These are phyloP conservation scores for Limonium bicolor DNA, from an alignment of 148 eudicot genomes.

Conservation along the genomic window DNA sequence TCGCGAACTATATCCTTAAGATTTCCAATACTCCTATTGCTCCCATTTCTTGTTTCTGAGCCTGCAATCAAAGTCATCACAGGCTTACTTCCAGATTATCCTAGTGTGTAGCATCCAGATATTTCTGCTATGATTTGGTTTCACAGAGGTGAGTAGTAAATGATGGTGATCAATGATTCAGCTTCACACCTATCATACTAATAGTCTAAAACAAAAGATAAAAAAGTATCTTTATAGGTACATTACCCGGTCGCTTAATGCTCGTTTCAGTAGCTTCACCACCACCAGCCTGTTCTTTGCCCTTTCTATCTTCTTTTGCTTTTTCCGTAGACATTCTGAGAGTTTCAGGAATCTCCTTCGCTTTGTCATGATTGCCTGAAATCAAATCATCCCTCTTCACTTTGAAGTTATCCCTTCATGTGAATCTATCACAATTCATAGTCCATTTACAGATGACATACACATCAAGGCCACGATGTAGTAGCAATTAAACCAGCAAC, in stretches of 20 bases:
- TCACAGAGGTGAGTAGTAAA: too few relatives aligned
- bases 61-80: conserved; percentile 17
- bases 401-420: too few relatives aligned
- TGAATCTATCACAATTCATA: too few relatives aligned
- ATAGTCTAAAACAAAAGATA: neutral
- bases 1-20: conserved; percentile 12
- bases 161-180: too few relatives aligned
- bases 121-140: too few relatives aligned
- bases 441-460: too few relatives aligned
- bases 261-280: conserved; percentile 3
- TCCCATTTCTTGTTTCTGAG: conserved; percentile 16
- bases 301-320: conserved; percentile 12
- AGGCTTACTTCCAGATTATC: too few relatives aligned
- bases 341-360: conserved; percentile 18
- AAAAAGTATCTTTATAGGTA: neutral
- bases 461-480: too few relatives aligned
- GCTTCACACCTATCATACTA: too few relatives aligned
- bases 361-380: conserved; percentile 11
- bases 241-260: conserved; percentile 11
- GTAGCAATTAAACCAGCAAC: too few relatives aligned
- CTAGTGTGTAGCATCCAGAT: too few relatives aligned
- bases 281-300: conserved; percentile 5
- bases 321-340: conserved; percentile 20
- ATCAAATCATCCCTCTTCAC: too few relatives aligned
- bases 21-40: conserved; percentile 4